Evolutionary conservation across 148 eudicot genomes (phyloP).

Genomic region (Rhododendron henanense): DNA sequence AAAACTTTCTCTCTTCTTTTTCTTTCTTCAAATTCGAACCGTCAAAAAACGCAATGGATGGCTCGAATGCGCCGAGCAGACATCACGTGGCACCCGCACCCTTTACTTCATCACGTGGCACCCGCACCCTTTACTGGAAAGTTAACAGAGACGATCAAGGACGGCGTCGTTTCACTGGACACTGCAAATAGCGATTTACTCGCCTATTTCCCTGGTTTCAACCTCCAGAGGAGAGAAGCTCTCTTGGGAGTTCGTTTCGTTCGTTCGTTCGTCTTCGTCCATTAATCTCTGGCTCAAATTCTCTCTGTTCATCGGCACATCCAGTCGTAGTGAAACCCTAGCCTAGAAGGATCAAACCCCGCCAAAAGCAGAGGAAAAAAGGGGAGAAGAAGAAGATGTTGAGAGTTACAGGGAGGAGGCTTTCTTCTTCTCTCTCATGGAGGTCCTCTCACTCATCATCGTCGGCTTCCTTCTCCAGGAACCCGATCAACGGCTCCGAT

Average conservation of each 20-base stretch:
- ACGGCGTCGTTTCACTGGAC: background rate
- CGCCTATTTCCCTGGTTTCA: background rate
- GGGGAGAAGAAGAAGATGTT: background rate
- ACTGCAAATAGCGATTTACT: background rate
- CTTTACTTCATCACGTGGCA: too few relatives aligned
- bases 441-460: slow-evolving; percentile 2
- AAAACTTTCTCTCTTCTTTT: too few relatives aligned
- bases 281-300: background rate
- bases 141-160: background rate
- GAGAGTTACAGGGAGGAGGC: slow-evolving; percentile 6
- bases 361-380: too few relatives aligned
- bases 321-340: background rate
- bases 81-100: too few relatives aligned
- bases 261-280: background rate
- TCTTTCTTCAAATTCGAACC: too few relatives aligned
- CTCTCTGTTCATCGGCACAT: too few relatives aligned
- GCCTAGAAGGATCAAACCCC: background rate
- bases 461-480: background rate
- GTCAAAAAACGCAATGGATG: too few relatives aligned
- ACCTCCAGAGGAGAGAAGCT: background rate
- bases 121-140: too few relatives aligned
- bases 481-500: slow-evolving; percentile 9
- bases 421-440: slow-evolving; percentile 19
- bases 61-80: too few relatives aligned
- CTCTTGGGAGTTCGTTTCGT: background rate